Percentiles rank a stretch among this genome's conserved stretches.
Evolutionary conservation across 306 rosid genomes (phyloP).

Genomic region (Prosopis cineraria): DNA sequence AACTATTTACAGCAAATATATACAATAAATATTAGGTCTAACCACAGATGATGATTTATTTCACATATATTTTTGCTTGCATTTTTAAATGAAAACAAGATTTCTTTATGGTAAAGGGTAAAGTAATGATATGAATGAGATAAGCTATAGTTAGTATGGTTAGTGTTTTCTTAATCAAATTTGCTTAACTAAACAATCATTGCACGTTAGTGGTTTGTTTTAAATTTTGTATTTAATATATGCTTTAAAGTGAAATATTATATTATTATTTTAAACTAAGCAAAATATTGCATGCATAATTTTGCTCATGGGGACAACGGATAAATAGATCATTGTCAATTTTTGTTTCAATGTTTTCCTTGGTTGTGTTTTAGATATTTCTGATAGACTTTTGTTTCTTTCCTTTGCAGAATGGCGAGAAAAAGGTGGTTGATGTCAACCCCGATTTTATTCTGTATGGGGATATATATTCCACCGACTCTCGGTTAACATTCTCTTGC

Average conservation of each 20-base stretch:
- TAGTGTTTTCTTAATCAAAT: slow-evolving; percentile 19
- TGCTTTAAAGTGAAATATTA: not conserved
- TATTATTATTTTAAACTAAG: not conserved
- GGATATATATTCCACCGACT: slow-evolving; percentile 41
- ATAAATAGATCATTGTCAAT: not conserved
- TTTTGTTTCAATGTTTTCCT: not conserved
- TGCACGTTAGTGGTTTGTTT: slow-evolving; percentile 5
- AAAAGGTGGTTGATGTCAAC: slow-evolving; percentile 43
- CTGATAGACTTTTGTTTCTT: slow-evolving; percentile 16
- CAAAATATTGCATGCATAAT: slow-evolving; percentile 6
- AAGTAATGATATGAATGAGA: not conserved
- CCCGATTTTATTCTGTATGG: slow-evolving; percentile 56
- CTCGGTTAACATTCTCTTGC: slow-evolving; percentile 55
- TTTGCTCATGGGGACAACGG: slow-evolving; percentile 15
- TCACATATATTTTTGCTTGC: not conserved
- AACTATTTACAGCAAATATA: too few relatives aligned
- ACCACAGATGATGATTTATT: not conserved
- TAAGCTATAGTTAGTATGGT: slow-evolving; percentile 2
- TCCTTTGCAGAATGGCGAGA: slow-evolving; percentile 49
- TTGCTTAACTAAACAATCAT: slow-evolving; percentile 16
- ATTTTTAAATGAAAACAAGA: not conserved
- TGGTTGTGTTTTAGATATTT: slow-evolving; percentile 11
- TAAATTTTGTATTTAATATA: slow-evolving; percentile 16
- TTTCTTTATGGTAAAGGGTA: not conserved
- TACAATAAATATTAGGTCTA: too few relatives aligned